Percentiles rank a stretch among this genome's conserved stretches.
These are phyloP conservation scores for Drechslerella dactyloides DNA, from an alignment of 2,329 filamentous ascomycete species.

Conservation along the genomic window DNA sequence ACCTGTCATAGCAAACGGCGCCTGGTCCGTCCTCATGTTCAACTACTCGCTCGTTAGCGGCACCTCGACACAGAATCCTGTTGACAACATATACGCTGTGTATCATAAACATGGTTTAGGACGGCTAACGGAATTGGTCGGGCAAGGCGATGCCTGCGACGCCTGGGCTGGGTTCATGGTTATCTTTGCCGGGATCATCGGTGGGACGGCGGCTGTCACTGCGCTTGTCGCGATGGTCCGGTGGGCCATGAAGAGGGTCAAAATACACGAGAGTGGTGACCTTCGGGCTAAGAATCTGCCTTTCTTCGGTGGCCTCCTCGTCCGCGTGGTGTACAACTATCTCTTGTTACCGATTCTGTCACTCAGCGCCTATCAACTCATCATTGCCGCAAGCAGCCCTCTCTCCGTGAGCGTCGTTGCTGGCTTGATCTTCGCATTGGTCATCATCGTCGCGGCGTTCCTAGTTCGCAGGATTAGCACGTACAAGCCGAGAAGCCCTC, in stretches of 20 bases:
- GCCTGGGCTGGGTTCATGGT: conserved; percentile 94
- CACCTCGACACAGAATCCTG: conserved; percentile 69
- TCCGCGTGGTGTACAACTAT: conserved; percentile 90
- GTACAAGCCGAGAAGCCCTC: conserved; percentile 55
- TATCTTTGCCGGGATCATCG: conserved; percentile 82
- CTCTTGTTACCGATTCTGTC: conserved; percentile 86
- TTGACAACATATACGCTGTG: conserved; percentile 85
- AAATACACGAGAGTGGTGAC: conserved; percentile 79
- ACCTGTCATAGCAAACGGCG: conserved; percentile 82
- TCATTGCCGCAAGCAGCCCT: conserved; percentile 72
- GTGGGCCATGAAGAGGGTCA: conserved; percentile 76
- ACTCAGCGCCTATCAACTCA: conserved; percentile 88
- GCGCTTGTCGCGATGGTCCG: conserved; percentile 78
- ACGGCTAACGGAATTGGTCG: conserved; percentile 77
- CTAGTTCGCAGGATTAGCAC: conserved; percentile 74
- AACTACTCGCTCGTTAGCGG: conserved; percentile 75
- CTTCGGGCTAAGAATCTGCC: conserved; percentile 88
- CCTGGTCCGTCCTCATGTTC: conserved; percentile 92
- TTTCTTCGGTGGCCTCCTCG: conserved; percentile 65
- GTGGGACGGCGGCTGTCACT: conserved; percentile 69
- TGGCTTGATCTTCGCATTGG: conserved; percentile 66
- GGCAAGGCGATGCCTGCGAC: conserved; percentile 76
- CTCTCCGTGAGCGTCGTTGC: conserved; percentile 71
- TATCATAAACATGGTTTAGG: conserved; percentile 81
- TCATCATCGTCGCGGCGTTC: conserved; percentile 76